phyloP scores from a whole-genome alignment of 495 filamentous ascomycete species.

The Penicillium turbatum region DNA sequence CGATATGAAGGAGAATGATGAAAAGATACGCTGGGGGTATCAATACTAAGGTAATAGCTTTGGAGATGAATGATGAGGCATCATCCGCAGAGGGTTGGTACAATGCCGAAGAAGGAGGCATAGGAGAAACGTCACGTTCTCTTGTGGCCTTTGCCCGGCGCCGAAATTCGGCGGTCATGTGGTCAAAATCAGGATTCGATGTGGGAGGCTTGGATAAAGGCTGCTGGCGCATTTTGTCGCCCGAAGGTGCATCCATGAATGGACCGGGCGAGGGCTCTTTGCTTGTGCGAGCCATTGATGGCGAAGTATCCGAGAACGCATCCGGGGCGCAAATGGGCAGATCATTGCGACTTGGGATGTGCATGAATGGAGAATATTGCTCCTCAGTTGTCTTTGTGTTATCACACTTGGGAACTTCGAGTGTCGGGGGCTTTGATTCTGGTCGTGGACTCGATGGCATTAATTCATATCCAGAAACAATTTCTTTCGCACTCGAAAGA shows the following conservation, averaged over 20 bases:
- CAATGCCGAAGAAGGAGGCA: conserved; percentile 63
- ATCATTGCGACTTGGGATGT: background rate
- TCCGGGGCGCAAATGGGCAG: background rate
- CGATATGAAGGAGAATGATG: conserved; percentile 72
- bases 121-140: conserved; percentile 62
- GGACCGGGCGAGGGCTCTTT: background rate
- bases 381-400: background rate
- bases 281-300: background rate
- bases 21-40: conserved; percentile 73
- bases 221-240: background rate
- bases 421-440: background rate
- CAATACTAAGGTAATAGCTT: conserved; percentile 69
- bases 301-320: background rate
- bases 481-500: background rate
- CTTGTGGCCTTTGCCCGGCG: conserved; percentile 51
- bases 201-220: conserved; percentile 4
- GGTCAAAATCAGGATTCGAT: conserved; percentile 42
- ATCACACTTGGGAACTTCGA: background rate
- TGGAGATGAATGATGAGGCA: conserved; percentile 64
- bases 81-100: conserved; percentile 55
- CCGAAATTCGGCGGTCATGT: conserved; percentile 48
- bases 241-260: conserved; percentile 6
- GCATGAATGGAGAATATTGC: background rate
- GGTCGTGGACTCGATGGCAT: background rate
- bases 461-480: background rate